Base-by-base conservation (phyloP, 1,139 yeast species). In the Eremothecium gossypii region DNA sequence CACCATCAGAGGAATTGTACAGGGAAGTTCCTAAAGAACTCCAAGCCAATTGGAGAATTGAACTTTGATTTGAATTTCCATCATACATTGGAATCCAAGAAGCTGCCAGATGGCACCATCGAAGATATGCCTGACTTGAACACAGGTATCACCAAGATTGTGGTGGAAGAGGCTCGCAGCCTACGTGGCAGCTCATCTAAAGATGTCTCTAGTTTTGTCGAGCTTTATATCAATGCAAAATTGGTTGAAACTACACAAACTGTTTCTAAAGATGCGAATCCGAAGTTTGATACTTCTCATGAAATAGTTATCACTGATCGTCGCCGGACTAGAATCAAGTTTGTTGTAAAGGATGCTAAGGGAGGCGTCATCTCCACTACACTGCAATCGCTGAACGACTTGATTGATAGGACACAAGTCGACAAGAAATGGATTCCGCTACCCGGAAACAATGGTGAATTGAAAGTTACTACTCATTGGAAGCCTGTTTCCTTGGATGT, bases 61-160 rank as follows among this genome's bases (percentile, higher is more conserved):
- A 66, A 65, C 12, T 85, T 78, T 60, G 87, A 83, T 46, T 70
- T 84, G 53, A 76, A 78, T 49, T 84, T 75, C 67, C 78, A 79
- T 72, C 94, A 94, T 39, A 81, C 91, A 14, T 66, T 87, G 49
- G 86, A 82, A 60, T 81, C 94, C 30, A 73, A 76, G 43, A 73
- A 72, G 50, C 74, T 80, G 52, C 87, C 85, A 3, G 95, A 86
- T 64, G 97, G 96, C 42, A 83, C 93, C 8, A 69, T 74, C 40
- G 81, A 77, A 51, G 89, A 95, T 38, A 87, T 95, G 38, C 96
- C 95, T 41, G 96, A 87, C 52, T 76, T 86, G 62, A 87, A 86
- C 64, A 85, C 96, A 13, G 98, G 98, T 71, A 81, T 91, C 54
- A 78, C 83, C 26, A 74, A 80, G 55, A 62, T 83, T 27, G 42